These are phyloP conservation scores for Blastocystis sp. DNA, from an alignment of 352 stramenopile species.

Conservation along the genomic window DNA sequence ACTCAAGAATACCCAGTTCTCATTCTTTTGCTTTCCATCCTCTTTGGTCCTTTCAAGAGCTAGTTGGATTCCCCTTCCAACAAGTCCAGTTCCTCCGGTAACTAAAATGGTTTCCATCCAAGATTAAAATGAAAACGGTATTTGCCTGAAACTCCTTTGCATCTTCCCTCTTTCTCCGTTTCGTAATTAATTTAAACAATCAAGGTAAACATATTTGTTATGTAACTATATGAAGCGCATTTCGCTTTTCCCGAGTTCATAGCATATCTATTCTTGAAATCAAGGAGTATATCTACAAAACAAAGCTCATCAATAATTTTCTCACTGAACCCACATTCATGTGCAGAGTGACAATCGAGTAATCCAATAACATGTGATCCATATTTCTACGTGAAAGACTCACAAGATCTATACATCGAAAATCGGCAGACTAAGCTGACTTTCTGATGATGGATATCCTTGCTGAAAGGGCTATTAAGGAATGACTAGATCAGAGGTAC, in stretches of 20 bases:
- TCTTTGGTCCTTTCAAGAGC: constrained; percentile 68
- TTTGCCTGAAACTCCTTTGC: neutral
- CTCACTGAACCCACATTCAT: neutral
- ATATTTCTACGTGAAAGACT: neutral
- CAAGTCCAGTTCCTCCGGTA: constrained; percentile 87
- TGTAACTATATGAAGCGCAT: neutral
- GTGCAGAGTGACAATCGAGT: neutral
- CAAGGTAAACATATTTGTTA: neutral
- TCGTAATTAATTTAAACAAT: neutral
- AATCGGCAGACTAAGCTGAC: neutral
- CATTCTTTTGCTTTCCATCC: constrained; percentile 65
- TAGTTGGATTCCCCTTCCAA: constrained; percentile 75
- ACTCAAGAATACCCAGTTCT: constrained; percentile 85
- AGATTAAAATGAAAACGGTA: neutral
- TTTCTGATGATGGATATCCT: neutral
- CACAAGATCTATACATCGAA: neutral
- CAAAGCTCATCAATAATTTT: neutral
- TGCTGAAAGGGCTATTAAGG: neutral
- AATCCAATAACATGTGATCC: neutral
- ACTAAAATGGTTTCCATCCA: constrained; percentile 73
- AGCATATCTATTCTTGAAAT: neutral
- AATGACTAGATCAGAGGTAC: neutral
- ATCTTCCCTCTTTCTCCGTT: neutral
- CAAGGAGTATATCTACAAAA: neutral
- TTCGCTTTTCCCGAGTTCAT: neutral